These are phyloP conservation scores for Sarocladiaceae sp. DNA, from an alignment of 2,329 filamentous ascomycete genomes.

Conservation along the genomic window DNA sequence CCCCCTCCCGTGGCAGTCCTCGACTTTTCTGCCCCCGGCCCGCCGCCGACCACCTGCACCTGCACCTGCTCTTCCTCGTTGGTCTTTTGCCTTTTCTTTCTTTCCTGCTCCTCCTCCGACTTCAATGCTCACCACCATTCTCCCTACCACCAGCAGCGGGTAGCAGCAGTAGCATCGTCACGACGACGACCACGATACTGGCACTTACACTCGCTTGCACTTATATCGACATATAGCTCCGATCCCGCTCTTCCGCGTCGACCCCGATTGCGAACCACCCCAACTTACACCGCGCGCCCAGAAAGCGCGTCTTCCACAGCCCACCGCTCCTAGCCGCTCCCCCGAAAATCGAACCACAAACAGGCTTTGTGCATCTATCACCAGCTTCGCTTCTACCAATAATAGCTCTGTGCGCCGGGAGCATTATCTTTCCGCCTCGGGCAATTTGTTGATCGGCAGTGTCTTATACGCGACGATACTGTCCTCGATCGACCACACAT, in stretches of 20 bases:
- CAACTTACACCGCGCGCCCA: constrained; percentile 8
- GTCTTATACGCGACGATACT: background rate
- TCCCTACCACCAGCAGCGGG: background rate
- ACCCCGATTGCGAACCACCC: constrained; percentile 1
- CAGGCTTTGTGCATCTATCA: background rate
- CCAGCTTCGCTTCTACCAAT: background rate
- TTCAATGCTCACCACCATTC: constrained; percentile 5
- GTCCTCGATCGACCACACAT: background rate
- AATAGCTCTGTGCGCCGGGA: background rate
- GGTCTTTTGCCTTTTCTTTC: background rate
- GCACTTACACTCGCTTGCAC: background rate
- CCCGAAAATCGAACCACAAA: background rate
- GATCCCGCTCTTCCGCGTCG: background rate
- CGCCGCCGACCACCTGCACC: constrained; percentile 3
- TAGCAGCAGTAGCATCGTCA: no score
- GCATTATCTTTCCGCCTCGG: background rate
- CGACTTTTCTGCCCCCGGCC: constrained; percentile 5
- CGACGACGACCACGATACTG: background rate
- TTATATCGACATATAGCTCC: background rate
- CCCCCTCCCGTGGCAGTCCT: background rate
- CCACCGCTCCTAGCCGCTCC: background rate
- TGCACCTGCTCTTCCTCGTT: constrained; percentile 1
- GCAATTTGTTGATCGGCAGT: no score
- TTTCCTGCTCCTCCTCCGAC: constrained; percentile 3
- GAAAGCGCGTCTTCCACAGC: background rate